Percentiles rank a stretch among this genome's conserved stretches.
phyloP scores from a whole-genome alignment of 306 rosid species.

The Calophaca sinica region DNA sequence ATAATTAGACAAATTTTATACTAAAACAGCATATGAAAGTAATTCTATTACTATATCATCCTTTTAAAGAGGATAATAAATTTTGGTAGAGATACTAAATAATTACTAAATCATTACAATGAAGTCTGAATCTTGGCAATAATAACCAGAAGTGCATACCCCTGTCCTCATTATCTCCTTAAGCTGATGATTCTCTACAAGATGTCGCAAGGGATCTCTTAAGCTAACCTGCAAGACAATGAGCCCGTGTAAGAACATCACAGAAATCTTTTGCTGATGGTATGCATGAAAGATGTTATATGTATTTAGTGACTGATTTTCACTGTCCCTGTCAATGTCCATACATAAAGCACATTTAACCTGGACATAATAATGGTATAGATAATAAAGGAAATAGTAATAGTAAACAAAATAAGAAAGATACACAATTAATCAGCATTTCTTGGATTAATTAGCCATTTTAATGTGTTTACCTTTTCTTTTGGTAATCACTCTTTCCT shows the following conservation, averaged over 20 bases:
- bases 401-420: no score
- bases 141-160: no score
- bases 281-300: neutral
- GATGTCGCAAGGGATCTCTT: slow-evolving; percentile 82
- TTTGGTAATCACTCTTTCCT: no score
- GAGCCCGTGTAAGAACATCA: slow-evolving; percentile 13
- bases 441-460: no score
- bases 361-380: neutral
- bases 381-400: neutral
- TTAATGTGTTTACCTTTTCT: no score
- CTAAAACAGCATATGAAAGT: slow-evolving; percentile 6
- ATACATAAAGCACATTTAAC: slow-evolving; percentile 6
- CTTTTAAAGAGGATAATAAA: no score
- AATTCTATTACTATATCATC: slow-evolving; percentile 27
- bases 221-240: slow-evolving; percentile 73
- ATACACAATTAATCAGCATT: no score
- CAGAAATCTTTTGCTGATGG: slow-evolving; percentile 9
- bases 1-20: neutral
- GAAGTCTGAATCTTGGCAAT: no score
- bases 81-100: no score
- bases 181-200: slow-evolving; percentile 72
- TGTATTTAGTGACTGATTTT: slow-evolving; percentile 8
- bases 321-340: neutral
- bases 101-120: no score
- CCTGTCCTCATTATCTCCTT: no score